These are phyloP conservation scores for Talaromyces trachyspermus DNA, from an alignment of 495 filamentous ascomycete genomes.

Conservation along the genomic window DNA sequence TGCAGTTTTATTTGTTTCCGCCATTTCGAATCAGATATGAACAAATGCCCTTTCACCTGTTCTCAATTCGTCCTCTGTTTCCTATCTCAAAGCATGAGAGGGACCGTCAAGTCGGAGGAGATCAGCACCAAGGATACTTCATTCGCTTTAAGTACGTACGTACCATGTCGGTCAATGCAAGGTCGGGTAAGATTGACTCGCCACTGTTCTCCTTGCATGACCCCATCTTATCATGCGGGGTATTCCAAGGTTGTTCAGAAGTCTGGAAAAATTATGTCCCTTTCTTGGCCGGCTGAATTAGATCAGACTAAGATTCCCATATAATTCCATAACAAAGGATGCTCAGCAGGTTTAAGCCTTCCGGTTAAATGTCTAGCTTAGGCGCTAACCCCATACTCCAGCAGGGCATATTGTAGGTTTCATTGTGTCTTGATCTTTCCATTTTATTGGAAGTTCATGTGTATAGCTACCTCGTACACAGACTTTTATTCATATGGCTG, in stretches of 20 bases:
- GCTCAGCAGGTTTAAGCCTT: background rate
- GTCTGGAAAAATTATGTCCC: background rate
- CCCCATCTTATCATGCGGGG: background rate
- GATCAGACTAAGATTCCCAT: background rate
- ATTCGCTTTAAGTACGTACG: slow-evolving; percentile 1
- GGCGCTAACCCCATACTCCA: background rate
- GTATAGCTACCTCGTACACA: background rate
- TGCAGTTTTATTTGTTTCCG: background rate
- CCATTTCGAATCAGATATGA: background rate
- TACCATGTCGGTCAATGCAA: background rate
- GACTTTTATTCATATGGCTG: background rate
- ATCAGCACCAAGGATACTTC: background rate
- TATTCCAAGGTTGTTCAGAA: background rate
- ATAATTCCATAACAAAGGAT: background rate
- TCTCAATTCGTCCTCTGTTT: background rate
- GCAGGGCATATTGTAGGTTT: too few species aligned
- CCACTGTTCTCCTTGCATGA: background rate
- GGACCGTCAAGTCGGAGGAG: background rate
- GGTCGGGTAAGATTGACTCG: background rate
- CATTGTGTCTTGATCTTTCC: background rate
- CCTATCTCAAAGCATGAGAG: background rate
- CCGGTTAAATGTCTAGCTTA: background rate
- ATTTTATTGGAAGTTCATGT: background rate
- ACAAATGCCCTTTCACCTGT: background rate
- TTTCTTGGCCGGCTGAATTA: background rate